Conservation (phyloP, 352 stramenopile species). For the Pythium dissotocum region DNA sequence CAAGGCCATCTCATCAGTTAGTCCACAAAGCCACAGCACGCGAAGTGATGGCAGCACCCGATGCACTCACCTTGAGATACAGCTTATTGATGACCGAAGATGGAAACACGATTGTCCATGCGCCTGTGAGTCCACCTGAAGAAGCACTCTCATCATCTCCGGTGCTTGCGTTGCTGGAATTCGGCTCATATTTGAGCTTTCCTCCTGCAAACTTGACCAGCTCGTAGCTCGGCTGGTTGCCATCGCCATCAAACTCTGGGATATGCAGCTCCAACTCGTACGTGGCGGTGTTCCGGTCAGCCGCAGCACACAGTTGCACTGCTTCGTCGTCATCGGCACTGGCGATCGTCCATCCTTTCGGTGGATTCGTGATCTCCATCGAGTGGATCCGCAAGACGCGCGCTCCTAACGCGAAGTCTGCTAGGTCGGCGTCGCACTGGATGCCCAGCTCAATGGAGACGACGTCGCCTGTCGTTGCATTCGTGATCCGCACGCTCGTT, state of each 20-base stretch:
- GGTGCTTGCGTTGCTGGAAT: neutral
- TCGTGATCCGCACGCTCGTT: conserved; percentile 29
- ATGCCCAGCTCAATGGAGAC: conserved; percentile 42
- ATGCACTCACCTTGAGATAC: conserved; percentile 40
- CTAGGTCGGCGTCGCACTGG: conserved; percentile 49
- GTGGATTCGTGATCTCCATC: conserved; percentile 38
- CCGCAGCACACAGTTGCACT: conserved; percentile 31
- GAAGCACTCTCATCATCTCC: neutral
- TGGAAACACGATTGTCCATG: conserved; percentile 54
- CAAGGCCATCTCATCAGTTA: neutral
- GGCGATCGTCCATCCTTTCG: conserved; percentile 46
- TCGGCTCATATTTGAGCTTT: conserved; percentile 45
- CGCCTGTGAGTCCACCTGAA: conserved; percentile 30
- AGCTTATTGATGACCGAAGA: conserved; percentile 29
- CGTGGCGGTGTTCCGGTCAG: conserved; percentile 41
- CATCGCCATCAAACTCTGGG: conserved; percentile 30
- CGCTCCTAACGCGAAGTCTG: conserved; percentile 45
- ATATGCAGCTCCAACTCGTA: conserved; percentile 61
- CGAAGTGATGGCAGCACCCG: neutral
- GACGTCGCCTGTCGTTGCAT: conserved; percentile 13
- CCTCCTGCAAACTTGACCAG: conserved; percentile 35
- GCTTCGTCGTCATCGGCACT: conserved; percentile 55
- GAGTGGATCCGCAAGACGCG: conserved; percentile 44
- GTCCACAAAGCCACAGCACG: neutral
- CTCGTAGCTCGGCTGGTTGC: neutral